Evolutionary conservation across 164 flowering plant genomes (phyloP), one percentile per base, ranked within the genome.

Genomic region (Cinnamomum chago): DNA sequence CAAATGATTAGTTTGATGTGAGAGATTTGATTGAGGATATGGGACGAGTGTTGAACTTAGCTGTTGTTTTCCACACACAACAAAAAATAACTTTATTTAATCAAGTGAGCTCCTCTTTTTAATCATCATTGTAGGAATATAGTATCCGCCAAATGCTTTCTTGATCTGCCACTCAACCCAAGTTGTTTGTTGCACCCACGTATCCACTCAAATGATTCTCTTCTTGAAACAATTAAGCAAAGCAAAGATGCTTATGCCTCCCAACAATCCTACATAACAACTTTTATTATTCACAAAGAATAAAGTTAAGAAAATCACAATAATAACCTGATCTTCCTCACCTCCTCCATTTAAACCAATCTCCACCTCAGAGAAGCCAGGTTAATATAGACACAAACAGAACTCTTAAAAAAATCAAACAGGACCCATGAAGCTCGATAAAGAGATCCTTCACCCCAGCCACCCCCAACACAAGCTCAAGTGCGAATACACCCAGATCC

Each of bases 391-490:
- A 58, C 13, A 10, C 67, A 24, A 67, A 3, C 1, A 12, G 28
- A 4, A 28, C 18, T 35, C 69, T 13, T 2, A 6, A 66, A 18
- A 67, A 14, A 66, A 10, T 5, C 11, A 25, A 27, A 27, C n/a
- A 33, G 3, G 3, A 62, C 68, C 69, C 30, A 87, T 86, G 90
- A 87, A 82, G 77, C 78, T 83, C 58, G 86, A 83, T 79, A 85
- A 77, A 65, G 91, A 88, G 67, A 81, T 89, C 51, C 52, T 14
- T 35, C 90, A 89, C 81, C 82, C 83, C 5, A 70, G 47, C 78
- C 92, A 89, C 78, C 82, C 86, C 10, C 77, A 83, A 17, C 92
- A 89, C 86, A 85, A 67, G 68, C 87, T 89, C 40, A 82, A 78
- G 82, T 79, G 86, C 52, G 89, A 88, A 35, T 86, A 83, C 82